These are phyloP conservation scores for Diaporthe batatas DNA, from an alignment of 2,329 filamentous ascomycete species.

Conservation along the genomic window DNA sequence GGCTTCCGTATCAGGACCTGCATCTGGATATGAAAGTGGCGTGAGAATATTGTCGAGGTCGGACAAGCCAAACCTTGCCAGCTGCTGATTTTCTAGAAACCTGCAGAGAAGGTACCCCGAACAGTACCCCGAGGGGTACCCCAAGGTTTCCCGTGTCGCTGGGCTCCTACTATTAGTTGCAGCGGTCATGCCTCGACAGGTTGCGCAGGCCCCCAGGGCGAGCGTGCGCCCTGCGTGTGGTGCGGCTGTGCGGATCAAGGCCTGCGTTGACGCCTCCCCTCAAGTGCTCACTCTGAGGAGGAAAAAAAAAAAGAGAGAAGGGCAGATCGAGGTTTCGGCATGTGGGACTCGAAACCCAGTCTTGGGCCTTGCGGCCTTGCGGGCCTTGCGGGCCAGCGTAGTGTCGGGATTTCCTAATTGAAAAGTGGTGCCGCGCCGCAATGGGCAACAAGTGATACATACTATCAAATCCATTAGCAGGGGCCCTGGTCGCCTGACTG, in stretches of 20 bases:
- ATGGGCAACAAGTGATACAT: slow-evolving; percentile 4
- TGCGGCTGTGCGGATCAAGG: not conserved
- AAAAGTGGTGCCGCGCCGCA: slow-evolving; percentile 11
- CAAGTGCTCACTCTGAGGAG: no score
- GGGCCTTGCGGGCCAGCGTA: slow-evolving; percentile 22
- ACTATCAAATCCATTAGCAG: slow-evolving; percentile 15
- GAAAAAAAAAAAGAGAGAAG: not conserved
- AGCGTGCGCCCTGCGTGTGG: slow-evolving; percentile 4
- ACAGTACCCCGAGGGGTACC: not conserved
- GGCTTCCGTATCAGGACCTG: slow-evolving; percentile 30
- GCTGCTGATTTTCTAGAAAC: slow-evolving; percentile 31
- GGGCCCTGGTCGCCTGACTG: slow-evolving; percentile 4
- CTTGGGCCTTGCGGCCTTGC: slow-evolving; percentile 20
- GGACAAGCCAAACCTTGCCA: slow-evolving; percentile 14
- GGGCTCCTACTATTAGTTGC: not conserved
- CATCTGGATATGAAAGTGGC: slow-evolving; percentile 15
- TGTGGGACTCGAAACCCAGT: slow-evolving; percentile 31
- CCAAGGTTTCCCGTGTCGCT: slow-evolving; percentile 11
- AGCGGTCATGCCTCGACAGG: slow-evolving; percentile 27
- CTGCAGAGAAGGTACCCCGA: slow-evolving; percentile 17
- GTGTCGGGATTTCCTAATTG: slow-evolving; percentile 29
- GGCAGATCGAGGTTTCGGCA: slow-evolving; percentile 33
- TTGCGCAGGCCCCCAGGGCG: slow-evolving; percentile 7
- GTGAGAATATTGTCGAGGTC: slow-evolving; percentile 3
- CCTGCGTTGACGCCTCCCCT: slow-evolving; percentile 14